Evolutionary conservation across 768 basidiomycete species (phyloP).

Genomic region (Suillus paluster): DNA sequence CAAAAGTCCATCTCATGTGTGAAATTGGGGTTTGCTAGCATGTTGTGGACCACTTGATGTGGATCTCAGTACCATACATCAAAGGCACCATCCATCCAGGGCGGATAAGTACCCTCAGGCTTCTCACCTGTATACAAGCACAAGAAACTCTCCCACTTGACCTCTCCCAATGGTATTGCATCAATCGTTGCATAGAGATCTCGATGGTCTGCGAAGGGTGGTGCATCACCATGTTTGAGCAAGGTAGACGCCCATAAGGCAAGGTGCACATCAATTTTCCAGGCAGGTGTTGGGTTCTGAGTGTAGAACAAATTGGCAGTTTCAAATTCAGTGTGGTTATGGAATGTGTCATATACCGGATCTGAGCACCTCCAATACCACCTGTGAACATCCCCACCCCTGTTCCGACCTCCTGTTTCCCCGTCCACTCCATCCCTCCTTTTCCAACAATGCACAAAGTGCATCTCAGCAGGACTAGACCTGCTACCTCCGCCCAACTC

Average conservation of each 20-base stretch:
- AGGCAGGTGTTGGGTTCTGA: constrained; percentile 22
- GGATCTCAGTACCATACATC: constrained; percentile 33
- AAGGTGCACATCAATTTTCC: constrained; percentile 21
- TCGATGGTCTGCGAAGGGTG: constrained; percentile 28
- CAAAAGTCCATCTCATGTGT: constrained; percentile 21
- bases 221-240: constrained; percentile 11
- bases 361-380: too few relatives aligned
- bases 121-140: constrained; percentile 21
- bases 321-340: constrained; percentile 20
- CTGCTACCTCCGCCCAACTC: too few relatives aligned
- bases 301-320: constrained; percentile 23
- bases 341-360: too few relatives aligned
- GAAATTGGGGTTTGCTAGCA: constrained; percentile 29
- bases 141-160: constrained; percentile 33
- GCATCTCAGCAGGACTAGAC: too few relatives aligned
- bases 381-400: too few relatives aligned
- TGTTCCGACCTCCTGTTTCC: too few relatives aligned
- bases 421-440: too few relatives aligned
- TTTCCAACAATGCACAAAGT: too few relatives aligned
- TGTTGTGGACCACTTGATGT: constrained; percentile 18
- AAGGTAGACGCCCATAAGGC: constrained; percentile 23
- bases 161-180: constrained; percentile 26
- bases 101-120: constrained; percentile 15
- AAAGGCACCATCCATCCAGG: constrained; percentile 31
- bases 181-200: constrained; percentile 33